Percentiles rank a stretch among this genome's conserved stretches.
Evolutionary conservation across 345 rosid genomes (phyloP).

Genomic region (Boechera stricta): DNA sequence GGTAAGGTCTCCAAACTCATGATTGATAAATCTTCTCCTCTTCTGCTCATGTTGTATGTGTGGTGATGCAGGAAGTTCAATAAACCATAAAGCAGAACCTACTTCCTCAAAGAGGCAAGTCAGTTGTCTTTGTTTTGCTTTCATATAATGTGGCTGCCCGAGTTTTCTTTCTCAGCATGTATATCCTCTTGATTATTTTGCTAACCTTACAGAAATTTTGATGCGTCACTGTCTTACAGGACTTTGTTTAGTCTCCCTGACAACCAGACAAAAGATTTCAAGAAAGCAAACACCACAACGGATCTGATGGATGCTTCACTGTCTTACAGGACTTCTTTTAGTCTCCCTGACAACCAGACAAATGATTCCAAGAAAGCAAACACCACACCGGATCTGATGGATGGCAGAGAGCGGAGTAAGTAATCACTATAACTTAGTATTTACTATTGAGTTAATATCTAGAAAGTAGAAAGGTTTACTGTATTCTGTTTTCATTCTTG

Average conservation of each 20-base stretch:
- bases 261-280: slow-evolving; percentile 32
- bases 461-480: slow-evolving; percentile 20
- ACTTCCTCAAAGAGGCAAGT: slow-evolving; percentile 55
- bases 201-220: slow-evolving; percentile 11
- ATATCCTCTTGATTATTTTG: slow-evolving; percentile 13
- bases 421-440: slow-evolving; percentile 18
- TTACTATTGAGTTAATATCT: slow-evolving; percentile 21
- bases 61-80: slow-evolving; percentile 54
- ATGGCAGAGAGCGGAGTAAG: slow-evolving; percentile 54
- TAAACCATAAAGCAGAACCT: slow-evolving; percentile 45
- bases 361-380: slow-evolving; percentile 39
- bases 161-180: slow-evolving; percentile 30
- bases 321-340: slow-evolving; percentile 42
- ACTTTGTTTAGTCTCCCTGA: slow-evolving; percentile 39
- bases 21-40: slow-evolving; percentile 23
- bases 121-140: slow-evolving; percentile 25
- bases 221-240: slow-evolving; percentile 39
- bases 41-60: slow-evolving; percentile 30
- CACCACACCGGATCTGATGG: slow-evolving; percentile 42
- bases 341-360: slow-evolving; percentile 38
- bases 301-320: slow-evolving; percentile 43
- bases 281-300: slow-evolving; percentile 36
- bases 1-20: slow-evolving; percentile 47
- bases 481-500: not conserved
- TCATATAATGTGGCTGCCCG: slow-evolving; percentile 12